Percentiles rank a stretch among this genome's conserved stretches.
Conservation (phyloP, 2,329 filamentous ascomycete species). For the Penicillium sp. region DNA sequence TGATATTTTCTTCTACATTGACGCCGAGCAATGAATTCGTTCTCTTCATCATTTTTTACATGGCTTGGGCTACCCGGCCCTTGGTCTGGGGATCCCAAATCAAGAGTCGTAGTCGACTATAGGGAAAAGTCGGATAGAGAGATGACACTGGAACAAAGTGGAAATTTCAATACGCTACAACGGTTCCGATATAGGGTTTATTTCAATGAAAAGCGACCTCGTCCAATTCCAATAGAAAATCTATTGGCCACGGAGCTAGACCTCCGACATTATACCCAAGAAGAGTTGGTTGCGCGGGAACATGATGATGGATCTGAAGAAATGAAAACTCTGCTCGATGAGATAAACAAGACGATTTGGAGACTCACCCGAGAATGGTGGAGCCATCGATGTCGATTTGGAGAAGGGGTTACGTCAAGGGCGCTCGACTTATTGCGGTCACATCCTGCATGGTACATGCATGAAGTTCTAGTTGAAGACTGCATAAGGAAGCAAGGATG, state of each 20-base stretch:
- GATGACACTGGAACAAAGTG: no score
- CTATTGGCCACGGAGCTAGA: background rate
- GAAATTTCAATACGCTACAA: no score
- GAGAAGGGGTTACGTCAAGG: background rate
- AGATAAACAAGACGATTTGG: background rate
- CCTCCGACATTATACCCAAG: background rate
- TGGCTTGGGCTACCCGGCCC: no score
- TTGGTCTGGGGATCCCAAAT: no score
- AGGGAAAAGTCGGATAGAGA: no score
- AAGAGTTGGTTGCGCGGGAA: background rate
- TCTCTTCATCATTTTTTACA: no score
- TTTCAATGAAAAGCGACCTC: no score
- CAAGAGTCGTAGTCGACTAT: no score
- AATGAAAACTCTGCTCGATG: background rate
- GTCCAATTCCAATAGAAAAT: background rate
- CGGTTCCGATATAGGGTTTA: no score
- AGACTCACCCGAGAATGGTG: background rate
- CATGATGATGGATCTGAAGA: background rate
- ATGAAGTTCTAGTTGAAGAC: slow-evolving; percentile 3
- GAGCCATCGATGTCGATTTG: background rate
- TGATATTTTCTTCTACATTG: no score
- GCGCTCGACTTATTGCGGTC: slow-evolving; percentile 7
- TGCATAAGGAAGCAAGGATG: background rate
- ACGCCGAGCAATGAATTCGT: no score
- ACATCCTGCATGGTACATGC: slow-evolving; percentile 6